Evolutionary conservation across 371 early-diverging fungal species (phyloP), one percentile per base, ranked within the genome.

Genomic region (Actinomucor elegans): DNA sequence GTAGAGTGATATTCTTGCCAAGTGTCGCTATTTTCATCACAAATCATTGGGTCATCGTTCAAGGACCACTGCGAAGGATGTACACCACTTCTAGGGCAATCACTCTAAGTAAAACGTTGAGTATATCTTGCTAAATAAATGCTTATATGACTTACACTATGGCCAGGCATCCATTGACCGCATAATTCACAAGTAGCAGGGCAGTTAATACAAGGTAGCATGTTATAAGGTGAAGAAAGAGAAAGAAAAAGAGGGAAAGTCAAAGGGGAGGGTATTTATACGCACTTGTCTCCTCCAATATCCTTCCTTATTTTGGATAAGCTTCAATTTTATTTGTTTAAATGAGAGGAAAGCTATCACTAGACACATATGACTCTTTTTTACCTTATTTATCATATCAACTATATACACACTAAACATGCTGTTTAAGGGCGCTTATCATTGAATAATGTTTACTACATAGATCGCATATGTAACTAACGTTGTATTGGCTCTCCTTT

Each of bases 101-200:
- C 12, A 14, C 48, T 50, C 68, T 67, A 45, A 24, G 2, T 3
- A 24, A 26, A n/a, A n/a, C 26, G 26, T 41, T 41, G 26, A 26
- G 7, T 14, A 8, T 11, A 40, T 4, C 12, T 9, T 12, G 8
- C 11, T 10, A 6, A 14, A 12, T 14, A 23, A 17, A 34, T 23
- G 21, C 11, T 27, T 18, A 14, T 3, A 36, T 26, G 6, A 56
- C 53, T 31, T 64, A 67, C 68, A 51, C 50, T 55, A 46, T 67
- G 68, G 1, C 49, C 38, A 34, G 68, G 68, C 49, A 67, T 55
- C 68, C 68, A 67, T 31, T 64, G 57, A 29, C 60, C 56, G 29
- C 68, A 67, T 28, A 67, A 41, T 52, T 67, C 68, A 29, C 68
- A 67, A 20, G 68, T 67, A 47, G 68, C 68, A 56, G 68, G 68